Evolutionary conservation across 225 moss, liverwort and hornwort genomes (phyloP).

Genomic region (Pseudisothecium myosuroides): DNA sequence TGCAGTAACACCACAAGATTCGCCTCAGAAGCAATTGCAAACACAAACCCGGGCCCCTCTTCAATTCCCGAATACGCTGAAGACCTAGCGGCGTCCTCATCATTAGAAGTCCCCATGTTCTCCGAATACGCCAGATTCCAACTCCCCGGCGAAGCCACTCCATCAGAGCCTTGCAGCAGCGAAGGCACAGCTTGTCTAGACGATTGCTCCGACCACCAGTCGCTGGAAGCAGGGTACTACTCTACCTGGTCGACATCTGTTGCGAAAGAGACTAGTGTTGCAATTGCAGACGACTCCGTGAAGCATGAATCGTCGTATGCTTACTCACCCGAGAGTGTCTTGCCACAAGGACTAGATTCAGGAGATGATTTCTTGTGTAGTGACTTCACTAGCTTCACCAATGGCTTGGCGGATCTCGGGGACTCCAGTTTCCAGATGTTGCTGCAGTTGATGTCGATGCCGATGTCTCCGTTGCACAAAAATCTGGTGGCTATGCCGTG

Average conservation of each 20-base stretch:
- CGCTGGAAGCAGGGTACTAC: not conserved
- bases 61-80: not conserved
- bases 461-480: not conserved
- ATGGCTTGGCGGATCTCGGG: not conserved
- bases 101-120: not conserved
- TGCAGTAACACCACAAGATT: not conserved
- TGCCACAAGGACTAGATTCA: not conserved
- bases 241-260: constrained; percentile 1
- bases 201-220: not conserved
- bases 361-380: not conserved
- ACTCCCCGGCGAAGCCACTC: not conserved
- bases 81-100: not conserved
- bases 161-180: not conserved
- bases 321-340: constrained; percentile 9
- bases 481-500: not conserved
- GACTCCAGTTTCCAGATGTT: not conserved
- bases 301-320: not conserved
- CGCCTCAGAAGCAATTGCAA: not conserved
- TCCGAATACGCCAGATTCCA: not conserved
- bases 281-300: not conserved
- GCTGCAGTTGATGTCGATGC: not conserved
- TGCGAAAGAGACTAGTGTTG: not conserved
- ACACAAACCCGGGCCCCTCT: not conserved
- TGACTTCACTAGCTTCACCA: not conserved
- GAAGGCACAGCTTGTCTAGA: not conserved